phyloP scores from a whole-genome alignment of 1,284 basidiomycete genomes.

The Cryptococcus maquisensis region DNA sequence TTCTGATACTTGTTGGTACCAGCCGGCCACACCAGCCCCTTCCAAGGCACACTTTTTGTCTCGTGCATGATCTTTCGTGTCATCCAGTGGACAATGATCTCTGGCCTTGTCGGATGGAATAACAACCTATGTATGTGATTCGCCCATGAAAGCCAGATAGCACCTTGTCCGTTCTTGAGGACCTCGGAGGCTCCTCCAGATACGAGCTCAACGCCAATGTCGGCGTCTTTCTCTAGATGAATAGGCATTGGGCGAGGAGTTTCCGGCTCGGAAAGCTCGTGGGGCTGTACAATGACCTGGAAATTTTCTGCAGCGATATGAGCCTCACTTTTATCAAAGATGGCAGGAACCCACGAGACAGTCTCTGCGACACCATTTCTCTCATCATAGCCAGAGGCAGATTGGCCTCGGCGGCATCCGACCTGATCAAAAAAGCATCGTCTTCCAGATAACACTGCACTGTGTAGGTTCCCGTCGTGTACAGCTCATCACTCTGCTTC shows the following conservation, averaged over 20 bases:
- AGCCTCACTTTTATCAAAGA: neutral
- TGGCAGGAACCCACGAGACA: conserved; percentile 51
- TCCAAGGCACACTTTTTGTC: conserved; percentile 65
- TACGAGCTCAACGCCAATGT: conserved; percentile 51
- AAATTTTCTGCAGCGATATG: conserved; percentile 71
- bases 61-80: conserved; percentile 66
- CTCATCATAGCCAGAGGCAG: conserved; percentile 81
- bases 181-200: conserved; percentile 65
- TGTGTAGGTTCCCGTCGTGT: conserved; percentile 62
- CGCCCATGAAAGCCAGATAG: conserved; percentile 87
- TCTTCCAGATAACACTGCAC: conserved; percentile 48
- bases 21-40: conserved; percentile 90
- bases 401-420: conserved; percentile 50
- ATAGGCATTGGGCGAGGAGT: conserved; percentile 14
- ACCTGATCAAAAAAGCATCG: conserved; percentile 61
- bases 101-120: conserved; percentile 70
- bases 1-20: conserved; percentile 81
- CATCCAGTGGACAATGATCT: conserved; percentile 82
- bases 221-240: conserved; percentile 18
- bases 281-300: conserved; percentile 70
- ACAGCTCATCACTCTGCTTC: conserved; percentile 70
- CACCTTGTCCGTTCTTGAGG: conserved; percentile 60
- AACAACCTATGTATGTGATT: conserved; percentile 92
- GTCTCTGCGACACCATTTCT: conserved; percentile 86
- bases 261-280: conserved; percentile 20